Base-by-base conservation (phyloP, 306 rosid genomes). In the Heteromeles arbutifolia region DNA sequence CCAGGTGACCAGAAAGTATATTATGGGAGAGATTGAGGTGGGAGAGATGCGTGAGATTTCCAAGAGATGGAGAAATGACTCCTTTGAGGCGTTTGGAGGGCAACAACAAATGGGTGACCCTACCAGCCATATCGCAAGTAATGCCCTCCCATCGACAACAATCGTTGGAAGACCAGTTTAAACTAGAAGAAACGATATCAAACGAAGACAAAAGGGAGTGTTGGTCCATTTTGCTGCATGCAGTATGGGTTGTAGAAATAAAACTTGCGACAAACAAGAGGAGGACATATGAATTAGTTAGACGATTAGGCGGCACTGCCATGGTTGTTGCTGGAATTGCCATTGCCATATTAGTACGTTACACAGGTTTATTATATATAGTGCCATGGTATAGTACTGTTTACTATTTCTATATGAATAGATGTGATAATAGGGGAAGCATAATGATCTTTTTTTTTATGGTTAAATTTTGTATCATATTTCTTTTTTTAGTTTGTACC, bases 11-110 rank as follows among this genome's bases (percentile, higher is more conserved):
- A 13, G 18, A 67, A 41, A 67, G 53, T 11, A 17, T 13, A 41
- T 67, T 41, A 11, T 22, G 71, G 21, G 54, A 67, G 54, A 67
- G 71, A 67, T 67, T 41, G 54, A 67, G 71, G 71, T 67, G 54
- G 21, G 54, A 19, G 17, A 66, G 70, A 37, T 66, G 13, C 0
- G 52, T 67, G 54, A 67, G 71, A 13, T 24, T n/a, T 37, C 50
- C 19, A 26, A 67, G 71, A 1, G 71, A 41, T 53, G 0, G 4
- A 22, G 29, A 12, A 67, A 67, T n/a, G 32, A 31, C 21, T 41
- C 71, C 54, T 67, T 67, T 12, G 71, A 41, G 31, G 32, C 32
- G 4, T 67, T 67, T 41, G 54, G 54, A 67, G 52, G 54, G 71
- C 32, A 67, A 41, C 29, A 39, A 41, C 19, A 67, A 11, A 11